These are phyloP conservation scores for Entonaema liquescens DNA, from an alignment of 495 filamentous ascomycete genomes.

Conservation along the genomic window DNA sequence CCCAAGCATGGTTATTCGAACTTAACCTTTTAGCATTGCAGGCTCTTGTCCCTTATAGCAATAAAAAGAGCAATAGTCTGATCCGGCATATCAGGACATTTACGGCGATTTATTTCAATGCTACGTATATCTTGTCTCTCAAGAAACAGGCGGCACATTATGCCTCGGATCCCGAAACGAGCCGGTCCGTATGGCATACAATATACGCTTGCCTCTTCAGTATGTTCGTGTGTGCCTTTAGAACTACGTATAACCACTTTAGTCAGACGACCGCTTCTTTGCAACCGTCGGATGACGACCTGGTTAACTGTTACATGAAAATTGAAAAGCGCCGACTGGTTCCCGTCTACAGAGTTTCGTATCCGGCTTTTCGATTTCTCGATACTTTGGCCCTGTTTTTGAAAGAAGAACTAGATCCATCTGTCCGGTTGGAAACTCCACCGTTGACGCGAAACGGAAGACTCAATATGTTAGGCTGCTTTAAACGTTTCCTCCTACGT, in stretches of 20 bases:
- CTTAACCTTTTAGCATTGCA: background rate
- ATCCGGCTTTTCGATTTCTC: background rate
- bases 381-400: background rate
- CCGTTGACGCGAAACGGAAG: background rate
- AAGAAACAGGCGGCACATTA: background rate
- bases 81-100: background rate
- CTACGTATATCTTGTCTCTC: background rate
- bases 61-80: background rate
- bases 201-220: slow-evolving; percentile 1
- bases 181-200: background rate
- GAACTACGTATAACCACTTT: background rate
- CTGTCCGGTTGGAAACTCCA: background rate
- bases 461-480: background rate
- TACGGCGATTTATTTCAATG: background rate
- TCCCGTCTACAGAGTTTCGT: background rate
- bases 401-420: background rate
- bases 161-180: background rate
- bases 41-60: background rate
- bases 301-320: background rate
- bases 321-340: background rate
- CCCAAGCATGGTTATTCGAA: background rate
- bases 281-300: background rate
- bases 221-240: background rate
- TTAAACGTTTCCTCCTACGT: background rate
- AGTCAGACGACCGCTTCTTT: background rate